phyloP scores from a whole-genome alignment of 805 yeast species.

The Tetrapisispora fleetii region DNA sequence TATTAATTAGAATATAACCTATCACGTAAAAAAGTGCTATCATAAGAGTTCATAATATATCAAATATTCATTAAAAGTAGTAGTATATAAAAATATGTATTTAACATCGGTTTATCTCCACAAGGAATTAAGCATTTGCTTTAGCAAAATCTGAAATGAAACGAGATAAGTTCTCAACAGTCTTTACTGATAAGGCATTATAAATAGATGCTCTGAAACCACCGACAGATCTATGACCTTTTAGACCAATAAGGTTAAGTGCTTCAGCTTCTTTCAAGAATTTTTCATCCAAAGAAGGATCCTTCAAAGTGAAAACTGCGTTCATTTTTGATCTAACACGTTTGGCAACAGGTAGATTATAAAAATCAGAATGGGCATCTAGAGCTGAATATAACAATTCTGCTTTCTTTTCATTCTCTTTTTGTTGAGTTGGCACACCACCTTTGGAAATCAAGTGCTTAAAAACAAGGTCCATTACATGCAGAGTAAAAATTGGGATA shows the following conservation, averaged over 20 bases:
- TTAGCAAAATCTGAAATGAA: slow-evolving; percentile 55
- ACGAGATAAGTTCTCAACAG: slow-evolving; percentile 46
- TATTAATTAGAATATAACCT: too few relatives aligned
- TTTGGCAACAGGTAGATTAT: slow-evolving; percentile 53
- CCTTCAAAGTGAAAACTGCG: slow-evolving; percentile 73
- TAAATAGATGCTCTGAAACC: slow-evolving; percentile 92
- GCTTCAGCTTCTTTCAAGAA: slow-evolving; percentile 63
- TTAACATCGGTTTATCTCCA: background rate
- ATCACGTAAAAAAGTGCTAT: too few relatives aligned
- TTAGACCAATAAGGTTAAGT: slow-evolving; percentile 59
- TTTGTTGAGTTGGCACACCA: slow-evolving; percentile 57
- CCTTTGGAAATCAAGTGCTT: slow-evolving; percentile 54
- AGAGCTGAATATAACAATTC: slow-evolving; percentile 50
- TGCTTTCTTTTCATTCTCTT: slow-evolving; percentile 53
- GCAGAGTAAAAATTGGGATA: slow-evolving; percentile 85
- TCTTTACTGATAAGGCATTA: slow-evolving; percentile 66
- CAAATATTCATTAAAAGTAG: background rate
- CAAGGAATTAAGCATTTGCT: slow-evolving; percentile 17
- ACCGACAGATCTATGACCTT: slow-evolving; percentile 96
- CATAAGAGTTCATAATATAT: background rate
- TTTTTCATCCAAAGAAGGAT: slow-evolving; percentile 52
- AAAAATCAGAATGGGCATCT: slow-evolving; percentile 57
- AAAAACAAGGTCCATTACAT: slow-evolving; percentile 72
- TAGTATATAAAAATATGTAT: background rate
- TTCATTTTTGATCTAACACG: slow-evolving; percentile 79